Percentiles rank a stretch among this genome's conserved stretches.
Evolutionary conservation across 2,329 filamentous ascomycete genomes (phyloP).

Genomic region (Fusarium sp.): DNA sequence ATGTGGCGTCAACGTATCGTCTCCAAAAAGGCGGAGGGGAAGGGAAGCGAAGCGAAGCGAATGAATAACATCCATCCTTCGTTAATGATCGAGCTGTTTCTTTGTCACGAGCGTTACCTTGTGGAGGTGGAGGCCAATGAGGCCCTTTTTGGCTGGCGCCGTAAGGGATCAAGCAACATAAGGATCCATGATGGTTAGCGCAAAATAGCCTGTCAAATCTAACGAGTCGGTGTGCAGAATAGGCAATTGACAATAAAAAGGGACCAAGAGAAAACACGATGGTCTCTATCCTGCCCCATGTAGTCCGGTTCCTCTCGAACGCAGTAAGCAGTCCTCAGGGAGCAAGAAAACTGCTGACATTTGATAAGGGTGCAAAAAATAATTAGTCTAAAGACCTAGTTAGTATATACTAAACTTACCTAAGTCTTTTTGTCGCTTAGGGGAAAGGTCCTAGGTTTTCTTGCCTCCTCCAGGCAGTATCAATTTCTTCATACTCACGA

Average conservation of each 20-base stretch:
- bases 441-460: too few species aligned
- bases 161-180: background rate
- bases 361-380: too few species aligned
- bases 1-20: background rate
- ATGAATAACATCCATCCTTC: background rate
- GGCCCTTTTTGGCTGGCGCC: background rate
- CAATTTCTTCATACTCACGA: background rate
- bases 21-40: background rate
- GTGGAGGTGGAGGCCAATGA: background rate
- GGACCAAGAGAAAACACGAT: background rate
- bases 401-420: too few species aligned
- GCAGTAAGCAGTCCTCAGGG: too few species aligned
- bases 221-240: slow-evolving; percentile 36
- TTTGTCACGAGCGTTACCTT: background rate
- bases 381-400: too few species aligned
- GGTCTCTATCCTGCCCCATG: background rate
- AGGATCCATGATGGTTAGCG: slow-evolving; percentile 1
- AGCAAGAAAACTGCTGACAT: too few species aligned
- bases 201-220: background rate
- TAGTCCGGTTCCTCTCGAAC: background rate
- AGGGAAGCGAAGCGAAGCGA: background rate
- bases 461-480: background rate
- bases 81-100: background rate
- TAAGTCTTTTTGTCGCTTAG: too few species aligned
- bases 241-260: slow-evolving; percentile 22